A percentile compares a stretch with the other conserved stretches of the same genome.
These are phyloP conservation scores for Neofusicoccum cordaticola DNA, from an alignment of 2,329 filamentous ascomycete genomes.

Conservation along the genomic window DNA sequence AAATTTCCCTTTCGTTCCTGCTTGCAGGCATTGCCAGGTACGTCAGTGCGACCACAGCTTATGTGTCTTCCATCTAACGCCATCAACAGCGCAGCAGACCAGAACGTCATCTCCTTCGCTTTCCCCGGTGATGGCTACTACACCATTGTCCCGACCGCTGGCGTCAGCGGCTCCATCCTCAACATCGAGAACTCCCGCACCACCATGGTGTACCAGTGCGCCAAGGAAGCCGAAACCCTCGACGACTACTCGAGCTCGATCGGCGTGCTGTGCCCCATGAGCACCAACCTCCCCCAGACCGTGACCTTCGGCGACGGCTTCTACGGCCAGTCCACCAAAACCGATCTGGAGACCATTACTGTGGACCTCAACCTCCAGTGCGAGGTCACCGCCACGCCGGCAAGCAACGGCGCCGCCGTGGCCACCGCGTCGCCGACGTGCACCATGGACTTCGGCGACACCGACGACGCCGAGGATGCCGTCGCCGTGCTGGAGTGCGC, in stretches of 20 bases:
- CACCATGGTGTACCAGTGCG: background rate
- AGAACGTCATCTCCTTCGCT: background rate
- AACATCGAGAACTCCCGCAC: background rate
- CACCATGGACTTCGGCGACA: background rate
- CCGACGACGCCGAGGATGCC: background rate
- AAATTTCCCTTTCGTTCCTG: background rate
- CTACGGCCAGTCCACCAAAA: background rate
- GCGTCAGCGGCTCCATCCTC: background rate
- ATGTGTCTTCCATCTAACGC: background rate
- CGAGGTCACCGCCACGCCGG: background rate
- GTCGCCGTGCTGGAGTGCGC: background rate
- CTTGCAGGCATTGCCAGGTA: conserved; percentile 1
- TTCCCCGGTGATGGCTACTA: background rate
- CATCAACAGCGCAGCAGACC: background rate
- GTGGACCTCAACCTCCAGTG: background rate
- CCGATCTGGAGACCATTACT: background rate
- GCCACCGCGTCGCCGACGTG: background rate
- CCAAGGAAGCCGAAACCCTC: background rate
- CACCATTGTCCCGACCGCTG: background rate
- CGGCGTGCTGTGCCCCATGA: conserved; percentile 2
- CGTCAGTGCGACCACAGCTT: background rate
- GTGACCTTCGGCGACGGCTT: background rate
- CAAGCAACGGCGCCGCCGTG: background rate
- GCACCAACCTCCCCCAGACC: background rate
- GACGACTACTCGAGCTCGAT: background rate